Base-by-base conservation (phyloP, 176 grass and related monocot genomes). In the Bothriochloa decipiens region DNA sequence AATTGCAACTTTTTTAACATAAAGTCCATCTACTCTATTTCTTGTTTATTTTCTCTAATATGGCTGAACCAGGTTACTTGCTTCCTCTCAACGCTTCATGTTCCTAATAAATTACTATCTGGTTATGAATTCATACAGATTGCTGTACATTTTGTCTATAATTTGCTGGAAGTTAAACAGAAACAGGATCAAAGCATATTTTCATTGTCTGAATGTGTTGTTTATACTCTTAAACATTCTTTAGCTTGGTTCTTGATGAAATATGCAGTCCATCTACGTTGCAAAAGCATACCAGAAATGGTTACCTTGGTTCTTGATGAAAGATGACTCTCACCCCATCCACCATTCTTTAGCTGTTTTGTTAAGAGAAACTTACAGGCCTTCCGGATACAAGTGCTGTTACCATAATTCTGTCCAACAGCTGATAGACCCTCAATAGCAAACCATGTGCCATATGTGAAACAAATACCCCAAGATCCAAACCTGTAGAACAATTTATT, bases 281-380 rank as follows among this genome's bases (percentile, higher is more conserved):
- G 77, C 37, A 78, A 78, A 78, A 66, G 29, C 20, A 73, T 82
- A 37, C 26, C 7, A 57, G 10, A 55, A 63, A 33, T 84, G 57
- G 35, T 74, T 74, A 90, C 88, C 88, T 90, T 90, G 49, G 84
- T 86, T 82, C 74, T 79, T 26, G 85, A 95, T 86, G 93, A 92
- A 88, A 90, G 90, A 87, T 92, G 84, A 40, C 93, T 95, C 76
- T 92, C 92, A 11, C 92, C 90, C 92, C 92, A 95, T 47, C 92
- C 92, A 77, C 92, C 90, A 74, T 89, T 85, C 11, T 6, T 29
- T 3, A 90, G 55, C 42, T 95, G 92, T 43, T 95, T 95, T 65
- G 87, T 88, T 43, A 95, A 76, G n/a, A 95, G 75, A 52, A 92
- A 95, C 20, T 91, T 72, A 61, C 92, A 95, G 70, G 79, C 90